Evolutionary conservation across 2,329 filamentous ascomycete genomes (phyloP).

Genomic region (Alternaria triticina): DNA sequence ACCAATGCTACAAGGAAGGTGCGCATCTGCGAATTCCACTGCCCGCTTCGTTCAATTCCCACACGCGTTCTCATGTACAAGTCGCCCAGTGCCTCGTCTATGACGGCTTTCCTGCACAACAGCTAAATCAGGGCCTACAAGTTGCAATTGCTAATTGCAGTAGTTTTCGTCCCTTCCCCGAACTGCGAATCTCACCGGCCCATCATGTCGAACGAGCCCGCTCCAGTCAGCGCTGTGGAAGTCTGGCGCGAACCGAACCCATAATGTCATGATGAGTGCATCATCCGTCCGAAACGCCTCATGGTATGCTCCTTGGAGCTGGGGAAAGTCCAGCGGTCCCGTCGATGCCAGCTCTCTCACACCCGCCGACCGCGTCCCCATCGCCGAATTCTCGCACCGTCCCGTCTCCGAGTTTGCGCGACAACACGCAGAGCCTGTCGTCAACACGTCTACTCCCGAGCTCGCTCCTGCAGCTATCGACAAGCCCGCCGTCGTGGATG

Average conservation of each 20-base stretch:
- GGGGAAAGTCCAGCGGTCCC: slow-evolving; percentile 37
- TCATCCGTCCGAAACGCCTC: slow-evolving; percentile 39
- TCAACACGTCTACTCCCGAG: slow-evolving; percentile 42
- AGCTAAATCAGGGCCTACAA: not conserved
- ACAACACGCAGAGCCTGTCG: slow-evolving; percentile 23
- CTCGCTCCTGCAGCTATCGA: slow-evolving; percentile 47
- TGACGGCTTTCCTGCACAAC: not conserved
- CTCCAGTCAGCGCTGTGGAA: slow-evolving; percentile 37
- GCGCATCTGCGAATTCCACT: slow-evolving; percentile 18
- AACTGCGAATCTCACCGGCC: slow-evolving; percentile 23
- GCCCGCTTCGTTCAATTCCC: not conserved
- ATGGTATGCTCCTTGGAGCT: slow-evolving; percentile 47
- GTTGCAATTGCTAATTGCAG: slow-evolving; percentile 12
- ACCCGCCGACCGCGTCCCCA: slow-evolving; percentile 19
- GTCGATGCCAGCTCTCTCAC: slow-evolving; percentile 20
- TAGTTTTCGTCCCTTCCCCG: slow-evolving; percentile 45
- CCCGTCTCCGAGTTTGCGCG: slow-evolving; percentile 12
- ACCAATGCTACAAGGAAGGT: slow-evolving; percentile 43
- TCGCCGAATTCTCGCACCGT: slow-evolving; percentile 30
- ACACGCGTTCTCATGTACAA: slow-evolving; percentile 13
- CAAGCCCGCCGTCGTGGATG: slow-evolving; percentile 32
- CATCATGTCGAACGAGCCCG: slow-evolving; percentile 31
- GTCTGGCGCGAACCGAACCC: slow-evolving; percentile 22
- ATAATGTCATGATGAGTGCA: slow-evolving; percentile 27
- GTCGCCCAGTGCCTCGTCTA: not conserved